These are phyloP conservation scores for Thymus quinquecostatus DNA, from an alignment of 257 asterid genomes.

Conservation along the genomic window DNA sequence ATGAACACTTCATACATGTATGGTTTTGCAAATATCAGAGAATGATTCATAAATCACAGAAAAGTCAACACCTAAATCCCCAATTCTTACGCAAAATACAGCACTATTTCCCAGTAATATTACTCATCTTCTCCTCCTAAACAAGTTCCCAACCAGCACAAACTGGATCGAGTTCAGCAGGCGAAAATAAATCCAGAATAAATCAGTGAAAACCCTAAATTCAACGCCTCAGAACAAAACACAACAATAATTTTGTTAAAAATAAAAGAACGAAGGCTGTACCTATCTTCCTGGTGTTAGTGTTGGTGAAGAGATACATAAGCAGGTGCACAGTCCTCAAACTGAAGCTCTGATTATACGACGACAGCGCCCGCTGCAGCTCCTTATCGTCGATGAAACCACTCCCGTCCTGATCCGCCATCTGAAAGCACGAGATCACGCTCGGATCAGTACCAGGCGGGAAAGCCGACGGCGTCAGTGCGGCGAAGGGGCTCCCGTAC, in stretches of 20 bases:
- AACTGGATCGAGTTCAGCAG: neutral
- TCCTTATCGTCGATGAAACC: conserved; percentile 94
- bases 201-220: neutral
- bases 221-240: neutral
- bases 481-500: conserved; percentile 67
- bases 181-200: neutral
- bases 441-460: conserved; percentile 95
- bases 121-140: neutral
- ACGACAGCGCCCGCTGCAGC: conserved; percentile 77
- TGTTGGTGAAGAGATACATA: conserved; percentile 85
- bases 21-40: conserved; percentile 15
- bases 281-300: conserved; percentile 80
- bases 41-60: neutral
- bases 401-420: conserved; percentile 93
- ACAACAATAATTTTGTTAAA: neutral
- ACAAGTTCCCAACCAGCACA: neutral
- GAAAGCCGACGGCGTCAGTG: conserved; percentile 73
- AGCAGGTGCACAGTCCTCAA: conserved; percentile 93
- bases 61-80: neutral
- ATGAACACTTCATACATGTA: neutral
- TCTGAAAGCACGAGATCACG: conserved; percentile 69
- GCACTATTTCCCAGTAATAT: conserved; percentile 2
- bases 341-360: conserved; percentile 78
- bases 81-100: neutral
- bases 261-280: neutral